A percentile compares a stretch with the other conserved stretches of the same genome.
Evolutionary conservation across 495 filamentous ascomycete genomes (phyloP).

Genomic region (Aspergillus mulundensis): DNA sequence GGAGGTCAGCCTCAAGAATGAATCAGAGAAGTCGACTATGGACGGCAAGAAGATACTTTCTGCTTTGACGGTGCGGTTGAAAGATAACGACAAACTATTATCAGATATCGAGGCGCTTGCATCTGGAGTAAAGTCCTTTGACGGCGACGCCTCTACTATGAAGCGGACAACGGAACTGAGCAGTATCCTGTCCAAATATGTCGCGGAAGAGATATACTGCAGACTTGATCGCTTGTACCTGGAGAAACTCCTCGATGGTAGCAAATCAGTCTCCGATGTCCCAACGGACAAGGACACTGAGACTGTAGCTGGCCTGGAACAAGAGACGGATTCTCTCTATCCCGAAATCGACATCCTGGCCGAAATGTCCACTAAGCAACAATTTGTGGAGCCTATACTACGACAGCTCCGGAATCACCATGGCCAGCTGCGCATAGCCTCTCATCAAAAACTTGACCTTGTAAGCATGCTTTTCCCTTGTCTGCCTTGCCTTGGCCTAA

Average conservation of each 20-base stretch:
- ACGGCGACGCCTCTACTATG: slow-evolving; percentile 26
- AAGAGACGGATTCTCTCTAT: slow-evolving; percentile 59
- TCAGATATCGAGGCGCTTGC: slow-evolving; percentile 26
- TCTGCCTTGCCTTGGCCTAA: slow-evolving; percentile 5
- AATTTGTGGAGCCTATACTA: slow-evolving; percentile 55
- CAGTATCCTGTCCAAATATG: slow-evolving; percentile 27
- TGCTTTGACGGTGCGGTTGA: slow-evolving; percentile 30
- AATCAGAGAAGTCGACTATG: slow-evolving; percentile 28
- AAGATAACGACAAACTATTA: slow-evolving; percentile 38
- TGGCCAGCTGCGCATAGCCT: slow-evolving; percentile 26
- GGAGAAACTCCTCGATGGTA: slow-evolving; percentile 22
- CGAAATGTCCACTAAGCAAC: slow-evolving; percentile 58
- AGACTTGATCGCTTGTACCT: slow-evolving; percentile 45
- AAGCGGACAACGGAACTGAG: slow-evolving; percentile 28
- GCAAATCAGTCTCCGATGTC: neutral
- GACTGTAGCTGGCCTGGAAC: slow-evolving; percentile 40
- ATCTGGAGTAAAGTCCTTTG: slow-evolving; percentile 25
- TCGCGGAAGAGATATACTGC: slow-evolving; percentile 37
- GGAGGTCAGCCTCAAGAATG: slow-evolving; percentile 26
- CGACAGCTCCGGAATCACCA: slow-evolving; percentile 34
- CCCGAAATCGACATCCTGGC: slow-evolving; percentile 59
- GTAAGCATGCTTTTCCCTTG: slow-evolving; percentile 20
- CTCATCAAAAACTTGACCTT: slow-evolving; percentile 32
- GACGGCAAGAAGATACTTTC: slow-evolving; percentile 38
- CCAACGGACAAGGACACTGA: slow-evolving; percentile 9